These are phyloP conservation scores for Trifolium dubium DNA, from an alignment of 306 rosid genomes.

Conservation along the genomic window DNA sequence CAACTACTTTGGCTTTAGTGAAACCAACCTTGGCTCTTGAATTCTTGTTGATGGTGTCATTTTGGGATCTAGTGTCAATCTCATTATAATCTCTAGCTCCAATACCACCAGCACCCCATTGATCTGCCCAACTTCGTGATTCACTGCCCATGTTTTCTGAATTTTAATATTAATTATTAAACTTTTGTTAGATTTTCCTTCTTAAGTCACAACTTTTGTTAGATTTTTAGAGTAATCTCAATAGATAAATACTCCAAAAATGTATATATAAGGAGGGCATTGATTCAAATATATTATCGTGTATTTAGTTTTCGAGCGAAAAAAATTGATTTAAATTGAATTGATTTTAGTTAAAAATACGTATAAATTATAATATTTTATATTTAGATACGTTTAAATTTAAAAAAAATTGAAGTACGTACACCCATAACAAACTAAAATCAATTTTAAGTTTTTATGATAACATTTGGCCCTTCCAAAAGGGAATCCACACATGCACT, in stretches of 20 bases:
- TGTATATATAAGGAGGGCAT: background rate
- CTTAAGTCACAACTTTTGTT: too few species aligned
- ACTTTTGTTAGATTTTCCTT: background rate
- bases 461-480: too few species aligned
- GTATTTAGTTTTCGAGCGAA: too few species aligned
- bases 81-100: constrained; percentile 67
- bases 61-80: constrained; percentile 49
- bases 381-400: too few species aligned
- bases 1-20: constrained; percentile 64
- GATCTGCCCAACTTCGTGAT: constrained; percentile 88
- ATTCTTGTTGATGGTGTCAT: constrained; percentile 59
- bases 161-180: constrained; percentile 8
- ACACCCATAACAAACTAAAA: too few species aligned
- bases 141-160: constrained; percentile 61
- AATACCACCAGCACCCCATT: constrained; percentile 82
- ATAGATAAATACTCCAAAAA: background rate
- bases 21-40: constrained; percentile 56
- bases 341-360: too few species aligned
- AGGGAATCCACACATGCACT: background rate
- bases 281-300: background rate
- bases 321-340: too few species aligned
- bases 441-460: too few species aligned
- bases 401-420: too few species aligned
- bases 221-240: background rate
- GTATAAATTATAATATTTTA: too few species aligned